Conservation (phyloP, 176 grass and related monocot genomes). For the Panicum miliaceum region DNA sequence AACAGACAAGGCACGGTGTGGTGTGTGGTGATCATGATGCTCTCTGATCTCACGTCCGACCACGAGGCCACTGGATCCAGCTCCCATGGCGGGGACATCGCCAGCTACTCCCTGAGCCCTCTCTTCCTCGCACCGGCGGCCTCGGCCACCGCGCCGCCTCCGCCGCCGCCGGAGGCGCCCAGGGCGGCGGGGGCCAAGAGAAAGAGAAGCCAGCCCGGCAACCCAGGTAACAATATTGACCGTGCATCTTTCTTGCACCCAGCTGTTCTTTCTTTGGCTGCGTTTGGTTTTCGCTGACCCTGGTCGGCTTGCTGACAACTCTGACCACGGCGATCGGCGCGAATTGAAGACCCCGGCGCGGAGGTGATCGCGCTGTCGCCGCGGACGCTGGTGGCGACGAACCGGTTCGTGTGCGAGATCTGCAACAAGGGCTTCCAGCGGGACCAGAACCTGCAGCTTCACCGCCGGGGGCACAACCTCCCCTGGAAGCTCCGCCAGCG, state of each 20-base stretch:
- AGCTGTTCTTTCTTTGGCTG: neutral
- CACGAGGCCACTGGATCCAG: slow-evolving; percentile 66
- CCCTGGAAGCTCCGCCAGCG: slow-evolving; percentile 97
- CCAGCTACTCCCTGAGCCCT: slow-evolving; percentile 56
- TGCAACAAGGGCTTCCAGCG: slow-evolving; percentile 97
- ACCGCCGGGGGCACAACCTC: slow-evolving; percentile 93
- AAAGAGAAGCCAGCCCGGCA: slow-evolving; percentile 90
- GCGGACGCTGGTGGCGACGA: slow-evolving; percentile 86
- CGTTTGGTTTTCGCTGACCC: no score
- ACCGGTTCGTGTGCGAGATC: slow-evolving; percentile 91
- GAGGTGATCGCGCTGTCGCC: slow-evolving; percentile 97
- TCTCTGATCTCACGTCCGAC: slow-evolving; percentile 60
- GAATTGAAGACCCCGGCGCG: slow-evolving; percentile 48
- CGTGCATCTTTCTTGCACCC: neutral
- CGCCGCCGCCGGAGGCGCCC: slow-evolving; percentile 20
- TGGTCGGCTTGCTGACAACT: no score
- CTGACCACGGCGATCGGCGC: no score
- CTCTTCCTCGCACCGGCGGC: slow-evolving; percentile 31
- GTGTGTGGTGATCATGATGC: slow-evolving; percentile 28
- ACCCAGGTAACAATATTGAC: slow-evolving; percentile 66
- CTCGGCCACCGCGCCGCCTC: neutral
- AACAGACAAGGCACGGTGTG: neutral
- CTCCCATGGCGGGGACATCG: slow-evolving; percentile 52
- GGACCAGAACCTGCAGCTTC: slow-evolving; percentile 98
- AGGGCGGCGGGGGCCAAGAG: slow-evolving; percentile 65